Evolutionary conservation across 2,329 filamentous ascomycete genomes (phyloP).

Genomic region (Fusarium torulosum): DNA sequence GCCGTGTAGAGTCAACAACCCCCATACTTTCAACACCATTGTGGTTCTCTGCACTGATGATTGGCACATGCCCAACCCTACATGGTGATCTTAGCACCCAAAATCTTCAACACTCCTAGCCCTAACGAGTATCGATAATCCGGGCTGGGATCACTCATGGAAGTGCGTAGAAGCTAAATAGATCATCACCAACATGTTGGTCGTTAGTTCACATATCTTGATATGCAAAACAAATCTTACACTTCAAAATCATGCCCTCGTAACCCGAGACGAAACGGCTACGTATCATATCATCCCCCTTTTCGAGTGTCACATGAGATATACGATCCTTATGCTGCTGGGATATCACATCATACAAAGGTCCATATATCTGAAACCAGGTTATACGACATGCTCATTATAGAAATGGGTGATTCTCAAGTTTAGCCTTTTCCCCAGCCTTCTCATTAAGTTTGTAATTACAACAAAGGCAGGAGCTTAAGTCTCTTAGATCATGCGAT

Average conservation of each 20-base stretch:
- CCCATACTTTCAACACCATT: conserved; percentile 7
- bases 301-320: conserved; percentile 7
- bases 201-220: neutral
- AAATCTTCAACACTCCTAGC: neutral
- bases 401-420: conserved; percentile 2
- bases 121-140: neutral
- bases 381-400: conserved; percentile 10
- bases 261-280: conserved; percentile 16
- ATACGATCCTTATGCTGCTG: neutral
- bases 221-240: neutral
- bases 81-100: conserved; percentile 21
- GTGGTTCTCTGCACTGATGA: neutral
- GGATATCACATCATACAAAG: conserved; percentile 5
- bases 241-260: conserved; percentile 13
- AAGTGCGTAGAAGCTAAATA: neutral
- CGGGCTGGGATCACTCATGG: neutral
- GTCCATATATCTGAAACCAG: conserved; percentile 19
- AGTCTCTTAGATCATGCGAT: neutral
- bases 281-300: conserved; percentile 25
- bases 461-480: conserved; percentile 2
- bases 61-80: conserved; percentile 16
- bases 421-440: neutral
- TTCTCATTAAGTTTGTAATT: neutral
- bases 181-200: neutral
- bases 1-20: conserved; percentile 5